Evolutionary conservation across 495 filamentous ascomycete genomes (phyloP).

Genomic region (Penicillium mononematosum): DNA sequence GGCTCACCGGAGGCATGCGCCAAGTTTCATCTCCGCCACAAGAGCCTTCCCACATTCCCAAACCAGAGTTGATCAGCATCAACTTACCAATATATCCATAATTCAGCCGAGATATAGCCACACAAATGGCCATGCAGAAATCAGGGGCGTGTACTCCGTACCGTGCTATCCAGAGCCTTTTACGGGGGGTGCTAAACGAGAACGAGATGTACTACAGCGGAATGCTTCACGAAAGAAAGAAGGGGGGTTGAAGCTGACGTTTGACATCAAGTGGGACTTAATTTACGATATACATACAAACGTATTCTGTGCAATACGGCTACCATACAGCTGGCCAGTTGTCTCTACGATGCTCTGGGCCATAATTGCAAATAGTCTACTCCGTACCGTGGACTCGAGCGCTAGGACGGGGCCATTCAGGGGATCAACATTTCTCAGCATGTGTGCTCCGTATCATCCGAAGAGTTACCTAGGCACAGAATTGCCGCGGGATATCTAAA

Average conservation of each 20-base stretch:
- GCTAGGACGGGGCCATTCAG: constrained; percentile 15
- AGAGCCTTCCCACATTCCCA: background rate
- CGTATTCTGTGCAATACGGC: background rate
- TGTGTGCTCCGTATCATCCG: background rate
- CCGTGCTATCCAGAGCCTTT: too few species aligned
- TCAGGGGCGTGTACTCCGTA: background rate
- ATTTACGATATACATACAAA: background rate
- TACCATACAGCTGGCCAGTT: background rate
- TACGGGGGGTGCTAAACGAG: background rate
- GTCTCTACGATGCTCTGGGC: background rate
- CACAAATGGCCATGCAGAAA: background rate
- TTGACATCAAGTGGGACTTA: background rate
- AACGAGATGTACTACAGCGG: background rate
- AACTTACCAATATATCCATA: background rate
- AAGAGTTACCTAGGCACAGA: background rate
- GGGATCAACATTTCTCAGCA: constrained; percentile 14
- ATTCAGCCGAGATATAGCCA: background rate
- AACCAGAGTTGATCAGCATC: constrained; percentile 5
- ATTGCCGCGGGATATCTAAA: background rate
- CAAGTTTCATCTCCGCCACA: background rate
- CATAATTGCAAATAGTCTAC: background rate
- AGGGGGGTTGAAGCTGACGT: background rate
- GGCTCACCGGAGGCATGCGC: background rate
- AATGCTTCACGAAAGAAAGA: background rate
- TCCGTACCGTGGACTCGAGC: background rate